phyloP scores from a whole-genome alignment of 495 filamentous ascomycete species.

The Daldinia grandis region DNA sequence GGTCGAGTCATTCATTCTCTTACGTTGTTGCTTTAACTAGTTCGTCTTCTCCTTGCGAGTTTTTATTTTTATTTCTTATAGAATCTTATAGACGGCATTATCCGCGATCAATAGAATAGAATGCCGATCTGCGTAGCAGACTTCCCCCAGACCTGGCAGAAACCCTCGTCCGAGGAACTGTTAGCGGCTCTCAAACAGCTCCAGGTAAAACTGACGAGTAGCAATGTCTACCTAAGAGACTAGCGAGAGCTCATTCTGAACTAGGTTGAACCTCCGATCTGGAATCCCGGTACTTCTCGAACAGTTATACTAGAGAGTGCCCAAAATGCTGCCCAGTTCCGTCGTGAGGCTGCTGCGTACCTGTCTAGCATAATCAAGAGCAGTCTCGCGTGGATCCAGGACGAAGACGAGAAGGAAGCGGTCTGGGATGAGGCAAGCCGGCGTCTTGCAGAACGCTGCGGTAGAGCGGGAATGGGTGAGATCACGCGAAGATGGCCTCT shows the following conservation, averaged over 20 bases:
- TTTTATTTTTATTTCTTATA: not conserved
- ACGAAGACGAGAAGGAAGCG: conserved; percentile 73
- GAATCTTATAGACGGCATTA: not conserved
- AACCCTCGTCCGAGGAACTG: conserved; percentile 51
- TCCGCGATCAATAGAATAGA: conserved; percentile 3
- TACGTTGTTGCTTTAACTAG: not conserved
- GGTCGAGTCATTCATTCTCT: not conserved
- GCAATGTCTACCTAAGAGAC: not conserved
- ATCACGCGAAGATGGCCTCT: conserved; percentile 80
- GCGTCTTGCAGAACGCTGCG: conserved; percentile 83
- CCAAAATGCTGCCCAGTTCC: conserved; percentile 41
- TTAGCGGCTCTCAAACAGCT: conserved; percentile 50
- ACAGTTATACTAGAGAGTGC: conserved; percentile 46
- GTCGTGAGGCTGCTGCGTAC: conserved; percentile 63
- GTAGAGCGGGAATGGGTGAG: conserved; percentile 75
- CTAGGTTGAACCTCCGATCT: conserved; percentile 51
- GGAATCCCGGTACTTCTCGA: conserved; percentile 45
- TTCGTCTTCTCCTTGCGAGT: not conserved
- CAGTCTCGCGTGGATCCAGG: conserved; percentile 75
- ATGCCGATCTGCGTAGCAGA: conserved; percentile 41
- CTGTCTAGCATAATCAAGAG: conserved; percentile 81
- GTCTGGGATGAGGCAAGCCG: conserved; percentile 82
- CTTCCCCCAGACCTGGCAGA: conserved; percentile 58
- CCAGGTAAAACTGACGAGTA: conserved; percentile 30
- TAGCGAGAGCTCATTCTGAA: conserved; percentile 5